phyloP scores from a whole-genome alignment of 176 grass and related monocot genomes.

The Otatea glauca region DNA sequence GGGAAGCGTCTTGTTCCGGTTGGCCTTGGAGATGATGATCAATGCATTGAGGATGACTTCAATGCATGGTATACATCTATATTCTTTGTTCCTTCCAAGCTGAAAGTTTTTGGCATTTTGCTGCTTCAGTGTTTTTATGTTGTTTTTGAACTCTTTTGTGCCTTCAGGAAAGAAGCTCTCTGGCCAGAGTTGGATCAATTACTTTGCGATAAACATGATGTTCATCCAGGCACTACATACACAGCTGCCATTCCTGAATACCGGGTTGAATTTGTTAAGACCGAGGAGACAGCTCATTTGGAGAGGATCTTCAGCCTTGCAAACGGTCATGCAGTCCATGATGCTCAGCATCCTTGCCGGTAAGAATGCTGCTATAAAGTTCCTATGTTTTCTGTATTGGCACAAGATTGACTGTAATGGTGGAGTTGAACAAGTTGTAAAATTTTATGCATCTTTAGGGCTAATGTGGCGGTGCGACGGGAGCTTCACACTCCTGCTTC shows the following conservation, averaged over 20 bases:
- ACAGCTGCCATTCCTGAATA: conserved; percentile 96
- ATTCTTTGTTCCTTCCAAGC: neutral
- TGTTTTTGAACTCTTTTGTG: conserved; percentile 21
- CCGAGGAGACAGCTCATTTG: conserved; percentile 59
- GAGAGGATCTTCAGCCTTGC: conserved; percentile 80
- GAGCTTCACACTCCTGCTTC: conserved; percentile 92
- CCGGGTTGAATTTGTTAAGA: conserved; percentile 66
- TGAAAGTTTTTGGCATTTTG: neutral
- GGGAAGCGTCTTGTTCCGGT: conserved; percentile 77
- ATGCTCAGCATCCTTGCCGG: conserved; percentile 91
- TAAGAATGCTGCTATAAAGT: conserved; percentile 37
- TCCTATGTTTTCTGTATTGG: neutral
- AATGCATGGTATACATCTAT: conserved; percentile 85
- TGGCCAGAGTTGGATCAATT: conserved; percentile 86
- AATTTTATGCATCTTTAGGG: conserved; percentile 51
- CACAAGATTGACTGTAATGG: neutral
- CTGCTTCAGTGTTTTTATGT: neutral
- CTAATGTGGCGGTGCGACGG: conserved; percentile 67
- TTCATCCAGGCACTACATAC: conserved; percentile 61
- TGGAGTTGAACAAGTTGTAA: neutral
- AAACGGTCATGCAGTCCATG: conserved; percentile 84
- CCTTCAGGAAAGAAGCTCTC: conserved; percentile 78
- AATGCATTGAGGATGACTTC: conserved; percentile 96
- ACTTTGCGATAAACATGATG: conserved; percentile 75
- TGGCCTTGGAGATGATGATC: conserved; percentile 91